Percentiles rank a stretch among this genome's conserved stretches.
Evolutionary conservation across 352 stramenopile species (phyloP).

Genomic region (Thraustochytrium sp.): DNA sequence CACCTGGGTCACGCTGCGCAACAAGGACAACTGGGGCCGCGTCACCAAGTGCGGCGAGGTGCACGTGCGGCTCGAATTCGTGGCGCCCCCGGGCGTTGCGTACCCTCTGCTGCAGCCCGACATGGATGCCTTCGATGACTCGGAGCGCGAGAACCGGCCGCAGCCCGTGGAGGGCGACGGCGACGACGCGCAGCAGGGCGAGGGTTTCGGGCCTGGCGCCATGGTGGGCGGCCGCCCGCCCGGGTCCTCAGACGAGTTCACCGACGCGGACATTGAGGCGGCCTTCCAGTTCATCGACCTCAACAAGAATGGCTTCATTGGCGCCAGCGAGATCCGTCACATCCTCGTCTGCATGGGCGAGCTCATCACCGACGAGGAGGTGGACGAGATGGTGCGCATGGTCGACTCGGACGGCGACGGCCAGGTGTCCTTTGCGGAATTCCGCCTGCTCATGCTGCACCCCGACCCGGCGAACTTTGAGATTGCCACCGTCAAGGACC

Average conservation of each 20-base stretch:
- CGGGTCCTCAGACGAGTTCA: constrained; percentile 61
- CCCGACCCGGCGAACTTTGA: constrained; percentile 77
- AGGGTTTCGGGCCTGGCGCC: not conserved
- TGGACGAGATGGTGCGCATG: constrained; percentile 85
- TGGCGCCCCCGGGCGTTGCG: constrained; percentile 63
- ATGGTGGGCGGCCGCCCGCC: not conserved
- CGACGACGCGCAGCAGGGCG: not conserved
- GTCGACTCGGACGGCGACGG: constrained; percentile 84
- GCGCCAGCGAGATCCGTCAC: constrained; percentile 80
- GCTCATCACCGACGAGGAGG: constrained; percentile 86
- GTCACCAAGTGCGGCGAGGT: constrained; percentile 74
- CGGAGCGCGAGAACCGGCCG: constrained; percentile 38
- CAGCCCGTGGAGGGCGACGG: constrained; percentile 42
- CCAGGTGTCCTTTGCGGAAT: constrained; percentile 81
- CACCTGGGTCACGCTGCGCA: constrained; percentile 75
- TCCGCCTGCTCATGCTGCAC: constrained; percentile 76
- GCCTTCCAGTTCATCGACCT: constrained; percentile 85
- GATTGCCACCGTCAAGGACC: constrained; percentile 40
- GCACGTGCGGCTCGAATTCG: constrained; percentile 75
- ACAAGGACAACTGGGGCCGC: constrained; percentile 75
- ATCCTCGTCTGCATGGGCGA: constrained; percentile 90
- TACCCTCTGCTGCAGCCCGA: constrained; percentile 78
- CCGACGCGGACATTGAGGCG: constrained; percentile 79
- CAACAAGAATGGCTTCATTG: constrained; percentile 86
- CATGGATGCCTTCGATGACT: constrained; percentile 59